These are phyloP conservation scores for Fusarium oxysporum DNA, from an alignment of 2,329 filamentous ascomycete species.

Conservation along the genomic window DNA sequence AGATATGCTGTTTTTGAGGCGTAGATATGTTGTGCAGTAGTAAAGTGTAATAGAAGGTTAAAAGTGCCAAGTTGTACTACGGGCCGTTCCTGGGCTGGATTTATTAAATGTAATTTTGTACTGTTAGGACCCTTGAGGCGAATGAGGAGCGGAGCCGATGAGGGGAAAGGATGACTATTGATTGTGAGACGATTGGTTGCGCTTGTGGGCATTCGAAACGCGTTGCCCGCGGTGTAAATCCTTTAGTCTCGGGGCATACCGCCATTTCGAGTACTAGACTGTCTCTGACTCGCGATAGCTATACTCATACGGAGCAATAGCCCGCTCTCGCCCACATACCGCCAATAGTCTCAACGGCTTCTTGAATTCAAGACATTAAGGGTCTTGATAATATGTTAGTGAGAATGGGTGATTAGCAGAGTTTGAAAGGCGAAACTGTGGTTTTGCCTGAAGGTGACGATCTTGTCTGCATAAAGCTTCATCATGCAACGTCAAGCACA, in stretches of 20 bases:
- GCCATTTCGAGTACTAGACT: slow-evolving; percentile 21
- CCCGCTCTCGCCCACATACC: background rate
- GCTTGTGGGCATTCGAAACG: background rate
- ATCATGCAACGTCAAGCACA: background rate
- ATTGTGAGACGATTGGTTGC: slow-evolving; percentile 16
- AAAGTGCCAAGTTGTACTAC: slow-evolving; percentile 21
- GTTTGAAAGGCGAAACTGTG: background rate
- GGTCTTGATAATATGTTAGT: background rate
- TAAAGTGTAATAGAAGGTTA: background rate
- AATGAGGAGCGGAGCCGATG: slow-evolving; percentile 6
- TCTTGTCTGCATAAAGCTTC: background rate
- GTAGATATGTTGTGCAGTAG: slow-evolving; percentile 8
- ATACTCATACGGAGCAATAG: background rate
- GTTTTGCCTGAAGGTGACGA: background rate
- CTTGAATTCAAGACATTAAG: too few relatives aligned
- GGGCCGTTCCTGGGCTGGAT: slow-evolving; percentile 17
- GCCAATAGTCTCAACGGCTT: background rate
- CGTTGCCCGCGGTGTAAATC: slow-evolving; percentile 8
- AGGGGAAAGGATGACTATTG: slow-evolving; percentile 27
- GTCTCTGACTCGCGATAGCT: background rate
- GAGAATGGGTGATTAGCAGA: background rate
- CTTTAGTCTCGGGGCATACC: slow-evolving; percentile 20
- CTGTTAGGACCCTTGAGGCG: background rate
- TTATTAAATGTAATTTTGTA: slow-evolving; percentile 7
- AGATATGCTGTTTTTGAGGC: background rate